Evolutionary conservation across 176 grass and related monocot species (phyloP).

Genomic region (Guadua angustifolia): DNA sequence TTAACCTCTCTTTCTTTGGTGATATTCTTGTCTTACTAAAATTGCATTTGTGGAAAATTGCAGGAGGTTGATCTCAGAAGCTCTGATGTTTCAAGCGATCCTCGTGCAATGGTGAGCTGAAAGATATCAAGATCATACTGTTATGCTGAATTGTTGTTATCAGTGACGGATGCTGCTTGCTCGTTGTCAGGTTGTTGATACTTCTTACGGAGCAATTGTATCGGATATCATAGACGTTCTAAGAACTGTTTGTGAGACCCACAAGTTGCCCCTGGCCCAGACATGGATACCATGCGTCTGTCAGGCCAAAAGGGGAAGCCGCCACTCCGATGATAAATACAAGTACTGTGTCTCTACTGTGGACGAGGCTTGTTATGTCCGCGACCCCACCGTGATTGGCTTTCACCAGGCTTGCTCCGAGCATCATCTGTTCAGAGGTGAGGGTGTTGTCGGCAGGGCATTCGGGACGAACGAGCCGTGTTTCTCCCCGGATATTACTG

Average conservation of each 20-base stretch:
- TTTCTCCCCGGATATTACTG: slow-evolving; percentile 66
- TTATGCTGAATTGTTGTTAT: background rate
- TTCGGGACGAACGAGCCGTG: slow-evolving; percentile 84
- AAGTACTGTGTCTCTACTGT: slow-evolving; percentile 79
- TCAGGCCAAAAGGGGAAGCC: slow-evolving; percentile 69
- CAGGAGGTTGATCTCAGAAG: slow-evolving; percentile 91
- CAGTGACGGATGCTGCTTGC: slow-evolving; percentile 34
- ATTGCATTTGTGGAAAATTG: slow-evolving; percentile 26
- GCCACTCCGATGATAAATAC: slow-evolving; percentile 76
- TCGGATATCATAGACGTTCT: slow-evolving; percentile 71
- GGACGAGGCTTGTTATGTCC: slow-evolving; percentile 71
- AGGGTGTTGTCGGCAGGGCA: slow-evolving; percentile 83
- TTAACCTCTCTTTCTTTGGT: slow-evolving; percentile 27
- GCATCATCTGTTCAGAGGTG: slow-evolving; percentile 89
- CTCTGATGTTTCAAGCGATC: slow-evolving; percentile 54
- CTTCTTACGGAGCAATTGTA: slow-evolving; percentile 62
- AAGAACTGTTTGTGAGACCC: slow-evolving; percentile 65
- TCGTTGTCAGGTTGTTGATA: slow-evolving; percentile 57
- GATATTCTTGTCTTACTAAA: slow-evolving; percentile 16
- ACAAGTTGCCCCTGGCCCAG: slow-evolving; percentile 80
- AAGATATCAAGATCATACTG: background rate
- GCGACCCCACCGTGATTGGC: slow-evolving; percentile 43
- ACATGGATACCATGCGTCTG: slow-evolving; percentile 85
- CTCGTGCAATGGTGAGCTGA: slow-evolving; percentile 61
- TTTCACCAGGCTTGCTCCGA: slow-evolving; percentile 97